These are phyloP conservation scores for Monosporozyma aerobia DNA, from an alignment of 805 yeast species.

Conservation along the genomic window DNA sequence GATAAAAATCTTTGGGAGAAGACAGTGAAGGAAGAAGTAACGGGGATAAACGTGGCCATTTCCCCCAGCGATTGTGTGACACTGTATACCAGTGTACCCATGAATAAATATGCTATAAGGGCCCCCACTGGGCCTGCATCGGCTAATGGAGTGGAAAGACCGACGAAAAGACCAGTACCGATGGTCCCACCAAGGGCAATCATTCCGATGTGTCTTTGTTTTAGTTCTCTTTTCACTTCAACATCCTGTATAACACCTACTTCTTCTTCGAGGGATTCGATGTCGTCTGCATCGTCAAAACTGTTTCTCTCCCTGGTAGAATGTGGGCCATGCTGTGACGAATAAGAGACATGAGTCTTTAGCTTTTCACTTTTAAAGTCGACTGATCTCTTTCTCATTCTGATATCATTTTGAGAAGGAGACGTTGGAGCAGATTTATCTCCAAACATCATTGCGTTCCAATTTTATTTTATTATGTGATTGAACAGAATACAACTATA, in stretches of 20 bases:
- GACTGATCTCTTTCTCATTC: background rate
- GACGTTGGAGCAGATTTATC: background rate
- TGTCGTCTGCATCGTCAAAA: conserved; percentile 2
- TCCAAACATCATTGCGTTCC: background rate
- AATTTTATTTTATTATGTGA: background rate
- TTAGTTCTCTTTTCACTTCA: conserved; percentile 49
- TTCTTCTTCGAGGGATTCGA: conserved; percentile 8
- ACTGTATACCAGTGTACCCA: conserved; percentile 55
- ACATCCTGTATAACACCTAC: conserved; percentile 27
- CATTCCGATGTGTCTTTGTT: conserved; percentile 64
- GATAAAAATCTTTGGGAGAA: conserved; percentile 60
- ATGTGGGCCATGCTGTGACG: background rate
- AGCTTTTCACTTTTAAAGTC: background rate
- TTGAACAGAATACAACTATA: background rate
- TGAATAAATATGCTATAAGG: conserved; percentile 53
- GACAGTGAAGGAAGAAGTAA: conserved; percentile 56
- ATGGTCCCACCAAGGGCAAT: conserved; percentile 74
- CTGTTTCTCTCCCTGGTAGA: background rate
- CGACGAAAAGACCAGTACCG: conserved; percentile 69
- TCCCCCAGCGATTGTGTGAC: conserved; percentile 71
- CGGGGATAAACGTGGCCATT: conserved; percentile 72
- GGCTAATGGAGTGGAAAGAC: conserved; percentile 45
- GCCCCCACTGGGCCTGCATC: conserved; percentile 64
- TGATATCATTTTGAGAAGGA: background rate
- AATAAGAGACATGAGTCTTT: background rate